Conservation (phyloP, 495 filamentous ascomycete genomes). For the Talaromyces borbonicus region DNA sequence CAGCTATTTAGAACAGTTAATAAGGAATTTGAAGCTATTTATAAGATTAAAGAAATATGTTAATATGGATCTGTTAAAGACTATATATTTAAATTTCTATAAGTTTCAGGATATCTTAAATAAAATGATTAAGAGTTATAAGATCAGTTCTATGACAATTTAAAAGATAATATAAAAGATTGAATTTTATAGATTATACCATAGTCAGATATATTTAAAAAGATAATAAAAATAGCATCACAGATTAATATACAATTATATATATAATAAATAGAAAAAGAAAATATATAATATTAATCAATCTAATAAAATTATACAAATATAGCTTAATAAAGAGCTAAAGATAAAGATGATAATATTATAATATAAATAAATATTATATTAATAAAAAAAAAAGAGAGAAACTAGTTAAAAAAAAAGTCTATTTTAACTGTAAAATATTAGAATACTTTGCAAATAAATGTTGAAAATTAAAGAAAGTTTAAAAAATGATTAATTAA, state of each 20-base stretch:
- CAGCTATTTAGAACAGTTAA: not conserved
- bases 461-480: not conserved
- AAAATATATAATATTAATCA: not conserved
- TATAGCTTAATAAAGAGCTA: not conserved
- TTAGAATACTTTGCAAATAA: not conserved
- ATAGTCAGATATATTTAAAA: not conserved
- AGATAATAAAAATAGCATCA: not conserved
- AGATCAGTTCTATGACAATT: not conserved
- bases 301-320: conserved; percentile 1
- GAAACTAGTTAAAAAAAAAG: not conserved
- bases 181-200: not conserved
- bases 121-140: not conserved
- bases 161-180: not conserved
- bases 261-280: not conserved
- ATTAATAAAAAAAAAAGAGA: too few relatives aligned
- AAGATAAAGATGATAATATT: not conserved
- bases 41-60: not conserved
- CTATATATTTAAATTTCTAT: not conserved
- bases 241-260: not conserved
- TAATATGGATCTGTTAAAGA: not conserved
- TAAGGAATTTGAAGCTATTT: not conserved
- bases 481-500: too few relatives aligned
- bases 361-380: not conserved
- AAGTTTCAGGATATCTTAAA: not conserved
- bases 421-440: not conserved